Base-by-base conservation (phyloP, 2,329 filamentous ascomycete species). In the Domatiomyces catenatus region DNA sequence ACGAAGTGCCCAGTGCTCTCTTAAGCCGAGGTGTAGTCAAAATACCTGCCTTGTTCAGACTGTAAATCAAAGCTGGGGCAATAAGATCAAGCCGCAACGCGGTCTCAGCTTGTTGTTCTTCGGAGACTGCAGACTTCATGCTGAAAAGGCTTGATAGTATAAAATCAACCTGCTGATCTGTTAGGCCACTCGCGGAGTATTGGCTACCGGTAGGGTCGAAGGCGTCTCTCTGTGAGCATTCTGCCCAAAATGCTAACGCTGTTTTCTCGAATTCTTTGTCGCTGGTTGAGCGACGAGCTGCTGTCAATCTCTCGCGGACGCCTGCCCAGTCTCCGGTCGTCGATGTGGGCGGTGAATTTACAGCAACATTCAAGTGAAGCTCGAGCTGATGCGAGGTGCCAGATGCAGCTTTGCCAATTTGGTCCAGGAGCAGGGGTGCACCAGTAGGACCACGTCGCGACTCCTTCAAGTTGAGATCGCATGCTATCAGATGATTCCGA, bases 401-500 rank as follows among this genome's bases (percentile, higher is more conserved):
- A 39, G 32, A 39, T 2, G 12, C 32, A 4, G 10, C 32, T 39
- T 12, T 39, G 8, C 32, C 32, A 39, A 39, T 39, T 5, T 39
- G 32, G 32, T 39, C 10, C 10, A 39, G 10, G 15, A 39, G 32
- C 32, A 39, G 5, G 10, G 32, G 32, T 39, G 12, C 12, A 2
- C 32, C 32, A 2, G 10, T 15, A 2, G 32, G 32, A 15, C 32
- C 32, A 15, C 32, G 32, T 39, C 10, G 32, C 12, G 10, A 15
- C 12, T 39, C 32, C 15, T 39, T 39, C 10, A 39, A 39, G 32
- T 39, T 64, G 45, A 73, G 55, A 50, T 73, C 70, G 48, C 72
- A 69, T 3, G 67, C 67, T 44, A 72, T 57, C n/a, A 73, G 58
- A 4, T 65, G 64, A 39, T 64, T 66, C 44, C 66, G 66, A 47